Evolutionary conservation across 169 alveolate genomes (phyloP).

Genomic region (Eimeria maxima): DNA sequence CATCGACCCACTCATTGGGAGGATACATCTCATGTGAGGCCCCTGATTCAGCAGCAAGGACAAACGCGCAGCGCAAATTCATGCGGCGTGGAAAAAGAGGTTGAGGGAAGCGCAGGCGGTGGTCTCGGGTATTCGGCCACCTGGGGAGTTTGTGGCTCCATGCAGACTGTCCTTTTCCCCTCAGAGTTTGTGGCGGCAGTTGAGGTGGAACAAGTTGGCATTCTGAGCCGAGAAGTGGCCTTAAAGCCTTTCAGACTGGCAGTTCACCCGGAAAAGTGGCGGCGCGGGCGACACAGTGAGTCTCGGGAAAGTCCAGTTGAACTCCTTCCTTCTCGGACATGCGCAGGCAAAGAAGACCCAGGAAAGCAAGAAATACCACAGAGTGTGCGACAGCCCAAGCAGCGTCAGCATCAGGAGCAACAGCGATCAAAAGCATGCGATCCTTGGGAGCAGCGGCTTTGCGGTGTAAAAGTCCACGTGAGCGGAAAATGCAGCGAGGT

Average conservation of each 20-base stretch:
- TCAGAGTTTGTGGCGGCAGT: slow-evolving; percentile 53
- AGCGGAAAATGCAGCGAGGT: slow-evolving; percentile 42
- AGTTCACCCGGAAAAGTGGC: neutral
- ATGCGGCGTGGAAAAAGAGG: neutral
- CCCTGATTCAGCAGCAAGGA: neutral
- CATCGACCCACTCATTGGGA: neutral
- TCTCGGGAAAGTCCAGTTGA: neutral
- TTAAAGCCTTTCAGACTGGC: neutral
- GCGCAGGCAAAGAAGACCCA: neutral
- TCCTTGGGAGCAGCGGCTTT: neutral
- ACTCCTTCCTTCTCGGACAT: neutral
- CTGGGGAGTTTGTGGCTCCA: neutral
- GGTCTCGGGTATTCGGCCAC: neutral
- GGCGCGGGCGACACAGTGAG: neutral
- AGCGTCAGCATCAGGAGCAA: neutral
- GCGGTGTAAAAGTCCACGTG: slow-evolving; percentile 29
- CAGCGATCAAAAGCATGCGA: neutral
- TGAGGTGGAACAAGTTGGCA: slow-evolving; percentile 24
- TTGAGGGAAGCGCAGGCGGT: neutral
- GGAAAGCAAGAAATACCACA: neutral
- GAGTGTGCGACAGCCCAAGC: neutral
- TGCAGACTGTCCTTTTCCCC: slow-evolving; percentile 48
- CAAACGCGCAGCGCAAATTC: neutral
- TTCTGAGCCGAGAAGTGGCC: neutral
- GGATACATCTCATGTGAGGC: neutral